A percentile compares a stretch with the other conserved stretches of the same genome.
phyloP scores from a whole-genome alignment of 2,329 filamentous ascomycete genomes.

The Fusarium haematococcum region DNA sequence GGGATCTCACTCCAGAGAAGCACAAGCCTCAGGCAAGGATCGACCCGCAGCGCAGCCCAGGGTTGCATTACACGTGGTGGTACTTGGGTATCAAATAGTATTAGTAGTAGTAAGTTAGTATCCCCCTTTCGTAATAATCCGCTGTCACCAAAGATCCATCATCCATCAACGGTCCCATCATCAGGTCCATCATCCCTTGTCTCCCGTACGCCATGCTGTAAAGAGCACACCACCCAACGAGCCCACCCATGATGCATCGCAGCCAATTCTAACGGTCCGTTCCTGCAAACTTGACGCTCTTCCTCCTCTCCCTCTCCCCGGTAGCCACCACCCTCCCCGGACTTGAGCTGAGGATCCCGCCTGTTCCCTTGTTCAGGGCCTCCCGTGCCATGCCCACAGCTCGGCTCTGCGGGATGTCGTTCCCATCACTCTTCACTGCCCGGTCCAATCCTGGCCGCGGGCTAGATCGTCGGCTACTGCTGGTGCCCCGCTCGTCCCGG shows the following conservation, averaged over 20 bases:
- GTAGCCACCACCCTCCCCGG: slow-evolving; percentile 54
- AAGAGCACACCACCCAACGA: not conserved
- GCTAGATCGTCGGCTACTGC: slow-evolving; percentile 46
- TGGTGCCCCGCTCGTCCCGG: slow-evolving; percentile 41
- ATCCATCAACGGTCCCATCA: too few species aligned
- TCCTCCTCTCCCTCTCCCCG: slow-evolving; percentile 66
- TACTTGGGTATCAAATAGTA: slow-evolving; percentile 4
- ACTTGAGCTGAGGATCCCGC: slow-evolving; percentile 62
- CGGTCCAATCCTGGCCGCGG: slow-evolving; percentile 42
- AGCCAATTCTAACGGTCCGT: slow-evolving; percentile 46
- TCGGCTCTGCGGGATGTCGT: slow-evolving; percentile 69
- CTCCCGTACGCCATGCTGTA: slow-evolving; percentile 14
- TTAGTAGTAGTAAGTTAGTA: not conserved
- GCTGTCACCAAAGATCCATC: not conserved
- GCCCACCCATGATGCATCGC: not conserved
- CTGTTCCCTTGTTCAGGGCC: slow-evolving; percentile 54
- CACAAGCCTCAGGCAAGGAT: not conserved
- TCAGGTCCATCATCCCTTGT: not conserved
- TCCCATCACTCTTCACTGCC: slow-evolving; percentile 57
- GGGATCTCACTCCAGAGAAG: not conserved
- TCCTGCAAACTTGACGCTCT: slow-evolving; percentile 73
- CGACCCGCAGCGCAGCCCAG: not conserved
- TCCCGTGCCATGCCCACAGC: slow-evolving; percentile 72
- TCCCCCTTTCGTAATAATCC: not conserved
- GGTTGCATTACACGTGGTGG: not conserved